Base-by-base conservation (phyloP, 2,329 filamentous ascomycete species). In the Teratosphaeriaceae sp. region DNA sequence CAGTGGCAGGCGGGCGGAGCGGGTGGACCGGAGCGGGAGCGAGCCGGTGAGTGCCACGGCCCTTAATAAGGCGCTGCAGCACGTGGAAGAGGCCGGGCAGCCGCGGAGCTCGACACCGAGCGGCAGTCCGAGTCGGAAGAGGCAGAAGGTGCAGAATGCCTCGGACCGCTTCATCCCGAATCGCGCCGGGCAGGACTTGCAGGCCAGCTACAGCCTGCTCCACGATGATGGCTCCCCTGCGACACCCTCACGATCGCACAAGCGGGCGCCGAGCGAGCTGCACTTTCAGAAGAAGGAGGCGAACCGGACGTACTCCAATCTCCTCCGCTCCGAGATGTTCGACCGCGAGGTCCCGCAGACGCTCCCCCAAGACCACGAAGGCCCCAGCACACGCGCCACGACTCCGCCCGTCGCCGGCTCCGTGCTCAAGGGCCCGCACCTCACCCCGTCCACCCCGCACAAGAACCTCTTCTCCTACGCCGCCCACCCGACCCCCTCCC, bases 201-300 rank as follows among this genome's bases (percentile, higher is more conserved):
- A 90, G 62, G 88, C 90, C 41, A 94, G 88, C 65, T 97, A 92
- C 67, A 95, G 82, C 61, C 71, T 97, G 43, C 74, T 97, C 21
- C 86, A 94, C 59, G 90, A 96, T 49, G 88, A 95, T 62, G 88
- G 85, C 29, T 96, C 90, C 16, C 92, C 92, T 16, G 85, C 90
- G 11, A 95, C 89, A 1, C 88, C 90, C 1, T 90, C 88, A 3
- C 86, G 82, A 61, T 78, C 84, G 46, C 88, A 87, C 68, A 89
- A 85, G 69, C 83, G 89, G 33, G 83, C 84, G 86, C 88, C 94
- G 61, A 86, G 86, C 40, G 92, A 96, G 65, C 76, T 96, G 49
- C 85, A 97, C 63, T 96, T 94, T 52, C 92, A 98, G 63, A 89
- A 82, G 65, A 92, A 88, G 68, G 88, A 97, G 74, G 92, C 92